phyloP scores from a whole-genome alignment of 2,329 filamentous ascomycete genomes.

The Clarireedia paspali region DNA sequence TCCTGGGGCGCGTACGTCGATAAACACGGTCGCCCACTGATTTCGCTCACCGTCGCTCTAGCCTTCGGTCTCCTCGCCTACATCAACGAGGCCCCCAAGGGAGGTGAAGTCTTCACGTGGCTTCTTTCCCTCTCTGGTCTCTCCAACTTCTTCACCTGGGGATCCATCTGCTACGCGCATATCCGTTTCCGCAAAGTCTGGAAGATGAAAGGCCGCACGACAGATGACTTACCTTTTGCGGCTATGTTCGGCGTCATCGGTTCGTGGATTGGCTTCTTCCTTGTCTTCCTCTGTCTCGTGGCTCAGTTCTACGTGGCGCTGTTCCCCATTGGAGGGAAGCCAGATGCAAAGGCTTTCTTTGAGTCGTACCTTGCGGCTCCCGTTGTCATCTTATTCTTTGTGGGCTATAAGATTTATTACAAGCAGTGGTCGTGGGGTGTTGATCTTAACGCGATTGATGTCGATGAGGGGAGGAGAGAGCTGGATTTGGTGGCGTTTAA shows the following conservation, averaged over 20 bases:
- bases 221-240: conserved; percentile 41
- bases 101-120: conserved; percentile 61
- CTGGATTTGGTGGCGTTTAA: conserved; percentile 25
- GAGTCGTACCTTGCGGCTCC: conserved; percentile 47
- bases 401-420: conserved; percentile 56
- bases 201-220: conserved; percentile 47
- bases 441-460: conserved; percentile 20
- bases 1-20: conserved; percentile 72
- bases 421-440: conserved; percentile 24
- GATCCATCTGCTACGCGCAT: conserved; percentile 56
- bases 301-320: conserved; percentile 41
- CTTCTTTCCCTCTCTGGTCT: conserved; percentile 65
- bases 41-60: conserved; percentile 41
- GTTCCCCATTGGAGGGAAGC: conserved; percentile 41
- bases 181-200: conserved; percentile 59
- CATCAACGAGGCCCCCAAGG: conserved; percentile 49
- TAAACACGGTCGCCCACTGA: conserved; percentile 65
- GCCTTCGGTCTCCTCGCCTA: conserved; percentile 54
- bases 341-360: conserved; percentile 31
- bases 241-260: conserved; percentile 51
- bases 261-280: conserved; percentile 58
- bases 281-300: conserved; percentile 61
- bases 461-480: conserved; percentile 28
- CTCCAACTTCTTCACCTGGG: conserved; percentile 70
- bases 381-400: conserved; percentile 49